Evolutionary conservation across 1,284 basidiomycete genomes (phyloP).

Genomic region (Tilletia indica): DNA sequence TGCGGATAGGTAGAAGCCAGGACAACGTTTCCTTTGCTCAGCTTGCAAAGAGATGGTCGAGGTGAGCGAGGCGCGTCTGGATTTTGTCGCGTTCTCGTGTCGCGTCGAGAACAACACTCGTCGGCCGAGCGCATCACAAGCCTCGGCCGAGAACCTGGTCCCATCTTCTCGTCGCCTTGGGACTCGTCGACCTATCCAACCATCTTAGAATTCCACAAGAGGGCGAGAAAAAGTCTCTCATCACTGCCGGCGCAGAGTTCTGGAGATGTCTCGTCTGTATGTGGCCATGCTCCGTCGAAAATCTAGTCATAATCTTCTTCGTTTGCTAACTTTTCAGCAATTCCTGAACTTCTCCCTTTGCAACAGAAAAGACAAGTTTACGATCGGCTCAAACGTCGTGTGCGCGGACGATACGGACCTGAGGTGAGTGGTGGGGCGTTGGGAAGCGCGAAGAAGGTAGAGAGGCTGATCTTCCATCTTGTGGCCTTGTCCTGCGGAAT

Average conservation of each 20-base stretch:
- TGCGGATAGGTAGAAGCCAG: no score
- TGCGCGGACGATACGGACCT: slow-evolving; percentile 43
- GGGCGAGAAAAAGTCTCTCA: neutral
- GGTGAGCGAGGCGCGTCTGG: no score
- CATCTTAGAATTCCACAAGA: neutral
- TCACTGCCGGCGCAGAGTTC: no score
- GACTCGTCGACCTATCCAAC: neutral
- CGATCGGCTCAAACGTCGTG: slow-evolving; percentile 37
- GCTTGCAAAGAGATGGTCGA: no score
- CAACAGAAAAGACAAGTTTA: slow-evolving; percentile 37
- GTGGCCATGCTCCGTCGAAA: neutral
- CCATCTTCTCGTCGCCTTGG: neutral
- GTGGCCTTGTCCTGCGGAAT: neutral
- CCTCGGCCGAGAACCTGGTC: neutral
- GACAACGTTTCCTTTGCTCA: no score
- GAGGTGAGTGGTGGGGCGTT: neutral
- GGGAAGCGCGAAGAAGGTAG: no score
- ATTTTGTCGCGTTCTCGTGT: no score
- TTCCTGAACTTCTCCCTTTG: neutral
- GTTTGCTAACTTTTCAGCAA: no score
- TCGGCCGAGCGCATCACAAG: neutral
- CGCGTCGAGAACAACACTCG: slow-evolving; percentile 9
- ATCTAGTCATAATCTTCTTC: no score
- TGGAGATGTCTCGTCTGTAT: slow-evolving; percentile 5
- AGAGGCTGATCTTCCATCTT: no score